Evolutionary conservation across 1,284 basidiomycete genomes (phyloP), one percentile per base, ranked within the genome.

Genomic region (Ceratobasidium sp.): DNA sequence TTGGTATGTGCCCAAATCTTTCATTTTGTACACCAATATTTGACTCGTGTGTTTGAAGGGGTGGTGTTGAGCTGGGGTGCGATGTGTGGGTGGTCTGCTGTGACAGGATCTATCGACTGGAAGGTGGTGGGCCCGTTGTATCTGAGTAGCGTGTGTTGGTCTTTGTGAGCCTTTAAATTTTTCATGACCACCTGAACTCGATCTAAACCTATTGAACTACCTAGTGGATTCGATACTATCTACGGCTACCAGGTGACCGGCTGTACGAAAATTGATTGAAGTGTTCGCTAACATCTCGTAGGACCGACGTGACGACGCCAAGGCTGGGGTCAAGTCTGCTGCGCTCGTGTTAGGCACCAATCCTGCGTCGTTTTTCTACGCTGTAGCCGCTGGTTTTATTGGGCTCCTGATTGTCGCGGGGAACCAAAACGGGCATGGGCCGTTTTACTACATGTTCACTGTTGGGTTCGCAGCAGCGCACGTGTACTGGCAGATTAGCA

Each of bases 191-290:
- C 9, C 30, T 45, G 9, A n/a, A 18, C 6, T 34, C 32, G n/a
- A 16, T 32, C 65, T 53, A 69, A 64, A 43, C 16, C 12, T 91
- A 89, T 1, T 6, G 36, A 39, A 86, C 92, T 30, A 18, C 21
- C n/a, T n/a, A 41, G 62, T 82, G 81, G 89, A 26, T 91, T 91
- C 77, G 89, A 89, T 76, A 88, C 87, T 0, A 86, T 88, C 65
- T 89, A 88, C 76, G 87, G 85, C 0, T 85, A 86, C 76, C 86
- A 86, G 59, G 73, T 74, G 21, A 23, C 50, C 36, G 26, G 26
- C 18, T 41, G 32, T 32, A 57, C 32, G 28, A 26, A 30, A 41
- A n/a, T 4, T 3, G 12, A 8, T 21, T 36, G 36, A 26, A 32
- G 4, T 34, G n/a, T 26, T 18, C 4, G 14, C 46, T 30, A 5